These are phyloP conservation scores for Pascua sp. DNA, from an alignment of 1,284 basidiomycete genomes.

Conservation along the genomic window DNA sequence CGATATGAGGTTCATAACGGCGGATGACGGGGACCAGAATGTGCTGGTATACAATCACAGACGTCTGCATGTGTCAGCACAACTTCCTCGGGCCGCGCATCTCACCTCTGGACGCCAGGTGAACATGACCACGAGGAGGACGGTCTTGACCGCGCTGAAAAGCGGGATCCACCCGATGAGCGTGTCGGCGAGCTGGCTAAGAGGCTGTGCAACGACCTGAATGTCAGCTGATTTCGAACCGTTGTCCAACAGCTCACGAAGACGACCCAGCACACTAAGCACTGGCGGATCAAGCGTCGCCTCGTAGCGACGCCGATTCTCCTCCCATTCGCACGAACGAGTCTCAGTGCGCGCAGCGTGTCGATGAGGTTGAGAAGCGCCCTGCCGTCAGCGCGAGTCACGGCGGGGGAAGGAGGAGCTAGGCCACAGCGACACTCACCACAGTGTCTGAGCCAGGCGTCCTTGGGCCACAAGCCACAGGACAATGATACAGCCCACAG, in stretches of 20 bases:
- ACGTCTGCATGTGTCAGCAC: constrained; percentile 19
- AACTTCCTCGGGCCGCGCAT: not conserved
- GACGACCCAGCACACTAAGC: constrained; percentile 33
- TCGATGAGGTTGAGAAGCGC: constrained; percentile 29
- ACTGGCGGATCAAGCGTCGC: constrained; percentile 27
- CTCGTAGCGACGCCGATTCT: constrained; percentile 27
- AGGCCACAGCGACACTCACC: not conserved
- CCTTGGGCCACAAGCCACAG: not conserved
- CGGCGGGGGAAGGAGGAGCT: not conserved
- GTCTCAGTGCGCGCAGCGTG: constrained; percentile 32
- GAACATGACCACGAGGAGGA: constrained; percentile 21
- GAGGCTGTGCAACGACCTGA: constrained; percentile 20
- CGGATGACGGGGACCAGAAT: constrained; percentile 23
- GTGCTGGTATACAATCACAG: constrained; percentile 21
- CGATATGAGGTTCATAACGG: constrained; percentile 36
- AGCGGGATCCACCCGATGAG: constrained; percentile 39
- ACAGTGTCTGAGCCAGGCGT: constrained; percentile 2
- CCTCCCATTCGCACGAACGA: constrained; percentile 30
- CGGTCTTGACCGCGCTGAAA: constrained; percentile 27
- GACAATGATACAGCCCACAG: not conserved
- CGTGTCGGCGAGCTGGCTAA: constrained; percentile 12
- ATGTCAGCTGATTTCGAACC: not conserved
- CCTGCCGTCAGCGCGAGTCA: constrained; percentile 28
- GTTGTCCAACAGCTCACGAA: constrained; percentile 26
- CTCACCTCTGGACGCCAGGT: constrained; percentile 29